Evolutionary conservation across 176 grass and related monocot genomes (phyloP).

Genomic region (Urochloa ruziziensis): DNA sequence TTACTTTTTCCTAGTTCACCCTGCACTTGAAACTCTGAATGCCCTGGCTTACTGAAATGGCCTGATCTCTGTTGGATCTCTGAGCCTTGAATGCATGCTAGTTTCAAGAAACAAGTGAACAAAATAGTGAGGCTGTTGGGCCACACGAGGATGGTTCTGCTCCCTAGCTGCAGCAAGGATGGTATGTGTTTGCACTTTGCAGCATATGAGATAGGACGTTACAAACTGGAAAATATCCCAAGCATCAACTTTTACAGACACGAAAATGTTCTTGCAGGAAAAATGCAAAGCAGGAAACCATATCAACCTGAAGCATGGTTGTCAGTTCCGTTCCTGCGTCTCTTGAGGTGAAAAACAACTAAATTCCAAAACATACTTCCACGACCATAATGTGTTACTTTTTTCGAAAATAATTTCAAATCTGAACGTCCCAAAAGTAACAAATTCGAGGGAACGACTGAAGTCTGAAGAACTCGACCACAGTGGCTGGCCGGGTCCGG

Average conservation of each 20-base stretch:
- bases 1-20: too few species aligned
- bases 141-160: too few species aligned
- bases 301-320: neutral
- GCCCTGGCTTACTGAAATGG: too few species aligned
- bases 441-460: neutral
- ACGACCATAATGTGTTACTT: too few species aligned
- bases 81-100: too few species aligned
- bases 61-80: neutral
- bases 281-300: neutral
- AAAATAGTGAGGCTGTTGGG: neutral
- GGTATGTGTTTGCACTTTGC: neutral
- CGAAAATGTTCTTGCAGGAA: neutral
- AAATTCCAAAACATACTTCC: too few species aligned
- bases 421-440: neutral
- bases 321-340: too few species aligned
- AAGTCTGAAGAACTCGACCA: neutral
- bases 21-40: neutral
- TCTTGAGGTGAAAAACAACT: too few species aligned
- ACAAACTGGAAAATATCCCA: too few species aligned
- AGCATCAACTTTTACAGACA: too few species aligned
- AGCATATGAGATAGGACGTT: too few species aligned
- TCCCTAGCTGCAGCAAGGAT: neutral
- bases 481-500: neutral
- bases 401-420: neutral
- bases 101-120: neutral